Conservation (phyloP, 148 eudicot species). For the Salicornia ramosissima region DNA sequence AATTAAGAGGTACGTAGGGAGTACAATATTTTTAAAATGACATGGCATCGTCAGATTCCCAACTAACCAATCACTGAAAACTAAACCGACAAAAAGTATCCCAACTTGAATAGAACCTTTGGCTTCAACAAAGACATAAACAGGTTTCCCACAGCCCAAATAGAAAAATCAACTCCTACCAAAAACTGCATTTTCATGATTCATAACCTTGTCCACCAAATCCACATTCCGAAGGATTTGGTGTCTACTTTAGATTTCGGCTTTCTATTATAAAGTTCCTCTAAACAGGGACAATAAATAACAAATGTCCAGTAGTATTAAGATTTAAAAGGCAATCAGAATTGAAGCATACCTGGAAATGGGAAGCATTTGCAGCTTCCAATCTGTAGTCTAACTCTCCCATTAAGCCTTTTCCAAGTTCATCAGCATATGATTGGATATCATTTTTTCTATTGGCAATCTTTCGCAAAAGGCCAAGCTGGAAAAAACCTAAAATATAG, state of each 20-base stretch:
- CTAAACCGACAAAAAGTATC: not conserved
- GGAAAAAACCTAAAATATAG: slow-evolving; percentile 49
- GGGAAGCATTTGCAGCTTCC: slow-evolving; percentile 84
- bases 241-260: not conserved
- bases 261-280: not conserved
- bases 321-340: not conserved
- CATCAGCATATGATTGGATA: slow-evolving; percentile 88
- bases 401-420: slow-evolving; percentile 90
- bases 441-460: slow-evolving; percentile 76
- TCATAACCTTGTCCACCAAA: not conserved
- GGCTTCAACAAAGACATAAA: not conserved
- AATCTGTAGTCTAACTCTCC: slow-evolving; percentile 94
- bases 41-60: too few relatives aligned
- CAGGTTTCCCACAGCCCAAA: not conserved
- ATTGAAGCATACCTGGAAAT: slow-evolving; percentile 55
- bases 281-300: not conserved
- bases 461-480: slow-evolving; percentile 76
- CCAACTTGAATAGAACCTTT: too few relatives aligned
- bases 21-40: too few relatives aligned
- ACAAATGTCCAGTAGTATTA: not conserved
- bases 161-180: not conserved
- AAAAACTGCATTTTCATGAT: not conserved
- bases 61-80: not conserved
- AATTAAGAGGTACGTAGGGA: too few relatives aligned
- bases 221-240: not conserved